A percentile compares a stretch with the other conserved stretches of the same genome.
phyloP scores from a whole-genome alignment of 805 yeast genomes.

The Helenozyma rhizophorensis region DNA sequence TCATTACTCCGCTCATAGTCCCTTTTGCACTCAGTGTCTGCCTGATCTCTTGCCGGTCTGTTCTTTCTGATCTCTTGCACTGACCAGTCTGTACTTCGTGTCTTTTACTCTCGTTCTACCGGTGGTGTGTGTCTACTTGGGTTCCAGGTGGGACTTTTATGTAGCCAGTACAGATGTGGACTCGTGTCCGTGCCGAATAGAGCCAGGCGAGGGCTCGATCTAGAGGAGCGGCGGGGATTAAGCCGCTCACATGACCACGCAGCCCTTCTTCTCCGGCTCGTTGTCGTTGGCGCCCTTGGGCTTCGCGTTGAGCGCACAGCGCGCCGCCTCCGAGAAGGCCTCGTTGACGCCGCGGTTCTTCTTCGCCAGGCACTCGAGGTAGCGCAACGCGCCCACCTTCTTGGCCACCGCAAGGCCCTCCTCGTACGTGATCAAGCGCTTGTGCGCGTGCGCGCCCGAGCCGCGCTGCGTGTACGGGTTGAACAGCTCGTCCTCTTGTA shows the following conservation, averaged over 20 bases:
- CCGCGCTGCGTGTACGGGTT: conserved; percentile 29
- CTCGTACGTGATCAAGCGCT: conserved; percentile 73
- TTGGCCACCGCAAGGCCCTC: conserved; percentile 94
- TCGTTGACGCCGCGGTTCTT: conserved; percentile 97
- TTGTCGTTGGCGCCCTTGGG: conserved; percentile 67
- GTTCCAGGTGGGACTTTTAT: neutral
- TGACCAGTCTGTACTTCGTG: too few species aligned
- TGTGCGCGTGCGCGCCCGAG: conserved; percentile 36
- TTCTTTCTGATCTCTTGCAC: too few species aligned
- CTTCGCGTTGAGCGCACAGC: conserved; percentile 89
- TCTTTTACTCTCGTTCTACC: too few species aligned
- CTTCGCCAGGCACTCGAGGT: conserved; percentile 95
- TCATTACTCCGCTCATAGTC: too few species aligned
- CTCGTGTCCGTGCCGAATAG: neutral
- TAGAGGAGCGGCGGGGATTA: neutral
- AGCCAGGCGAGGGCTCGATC: neutral
- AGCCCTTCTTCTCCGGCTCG: conserved; percentile 37
- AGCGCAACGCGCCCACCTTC: conserved; percentile 87
- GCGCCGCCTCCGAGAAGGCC: conserved; percentile 97
- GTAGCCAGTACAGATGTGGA: neutral
- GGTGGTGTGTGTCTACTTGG: too few species aligned
- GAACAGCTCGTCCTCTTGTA: conserved; percentile 22
- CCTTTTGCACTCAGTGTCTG: too few species aligned
- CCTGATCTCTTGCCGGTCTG: too few species aligned
- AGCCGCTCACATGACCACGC: conserved; percentile 32